Percentiles rank a stretch among this genome's conserved stretches.
Conservation (phyloP, 768 basidiomycete species). For the Naganishia vaughanmartiniae region DNA sequence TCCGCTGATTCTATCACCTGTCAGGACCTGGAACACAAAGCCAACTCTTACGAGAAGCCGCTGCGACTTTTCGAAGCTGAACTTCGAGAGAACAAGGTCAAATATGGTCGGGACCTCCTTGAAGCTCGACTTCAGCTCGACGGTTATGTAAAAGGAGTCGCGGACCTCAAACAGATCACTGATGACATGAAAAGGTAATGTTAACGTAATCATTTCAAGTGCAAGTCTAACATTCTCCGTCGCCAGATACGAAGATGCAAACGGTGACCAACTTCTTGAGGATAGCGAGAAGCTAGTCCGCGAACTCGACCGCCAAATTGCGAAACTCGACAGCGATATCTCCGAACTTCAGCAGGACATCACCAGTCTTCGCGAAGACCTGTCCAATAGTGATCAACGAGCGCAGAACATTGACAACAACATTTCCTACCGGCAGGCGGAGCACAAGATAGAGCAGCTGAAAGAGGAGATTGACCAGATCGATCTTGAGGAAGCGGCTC, state of each 20-base stretch:
- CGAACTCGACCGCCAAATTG: slow-evolving; percentile 22
- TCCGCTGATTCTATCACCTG: neutral
- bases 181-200: slow-evolving; percentile 62
- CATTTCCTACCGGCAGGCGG: slow-evolving; percentile 68
- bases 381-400: slow-evolving; percentile 32
- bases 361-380: slow-evolving; percentile 32
- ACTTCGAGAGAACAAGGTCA: neutral
- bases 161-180: slow-evolving; percentile 59
- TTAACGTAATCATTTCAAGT: neutral
- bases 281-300: slow-evolving; percentile 56
- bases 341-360: slow-evolving; percentile 71
- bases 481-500: slow-evolving; percentile 82
- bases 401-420: slow-evolving; percentile 63
- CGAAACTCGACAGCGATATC: slow-evolving; percentile 43
- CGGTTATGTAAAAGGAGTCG: neutral
- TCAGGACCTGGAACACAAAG: neutral
- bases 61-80: neutral
- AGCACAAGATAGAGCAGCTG: slow-evolving; percentile 64
- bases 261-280: slow-evolving; percentile 61
- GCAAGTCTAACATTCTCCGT: neutral
- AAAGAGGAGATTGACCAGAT: slow-evolving; percentile 69
- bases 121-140: neutral
- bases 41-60: slow-evolving; percentile 5
- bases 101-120: neutral
- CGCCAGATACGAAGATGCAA: slow-evolving; percentile 70